Evolutionary conservation across 768 basidiomycete species (phyloP).

Genomic region (Suillus fuscotomentosus): DNA sequence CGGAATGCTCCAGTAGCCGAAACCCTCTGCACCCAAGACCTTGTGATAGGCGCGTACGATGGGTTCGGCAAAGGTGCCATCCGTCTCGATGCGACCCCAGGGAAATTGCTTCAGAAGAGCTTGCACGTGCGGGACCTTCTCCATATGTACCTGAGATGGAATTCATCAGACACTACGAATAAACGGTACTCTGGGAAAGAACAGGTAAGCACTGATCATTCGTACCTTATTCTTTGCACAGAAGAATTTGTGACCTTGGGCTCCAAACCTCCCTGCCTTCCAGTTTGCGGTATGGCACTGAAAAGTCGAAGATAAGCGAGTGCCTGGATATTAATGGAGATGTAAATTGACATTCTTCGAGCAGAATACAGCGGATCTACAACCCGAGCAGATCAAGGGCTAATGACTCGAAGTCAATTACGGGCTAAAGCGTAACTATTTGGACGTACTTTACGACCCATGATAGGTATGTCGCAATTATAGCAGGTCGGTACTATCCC

Average conservation of each 20-base stretch:
- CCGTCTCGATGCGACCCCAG: slow-evolving; percentile 42
- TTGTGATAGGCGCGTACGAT: slow-evolving; percentile 34
- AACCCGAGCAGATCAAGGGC: slow-evolving; percentile 28
- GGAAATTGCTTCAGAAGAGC: slow-evolving; percentile 37
- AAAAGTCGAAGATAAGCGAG: neutral
- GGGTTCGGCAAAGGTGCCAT: slow-evolving; percentile 36
- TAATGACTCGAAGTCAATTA: slow-evolving; percentile 7
- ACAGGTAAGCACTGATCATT: slow-evolving; percentile 1
- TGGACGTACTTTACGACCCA: slow-evolving; percentile 20
- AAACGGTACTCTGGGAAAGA: neutral
- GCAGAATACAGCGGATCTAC: slow-evolving; percentile 30
- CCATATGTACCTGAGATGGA: slow-evolving; percentile 34
- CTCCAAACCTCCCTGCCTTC: slow-evolving; percentile 29
- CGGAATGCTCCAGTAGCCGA: slow-evolving; percentile 41
- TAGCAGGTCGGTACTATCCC: slow-evolving; percentile 22
- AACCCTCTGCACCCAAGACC: slow-evolving; percentile 38
- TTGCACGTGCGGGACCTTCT: slow-evolving; percentile 31
- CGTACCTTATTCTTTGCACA: slow-evolving; percentile 35
- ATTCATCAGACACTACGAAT: neutral
- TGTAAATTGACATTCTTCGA: slow-evolving; percentile 21
- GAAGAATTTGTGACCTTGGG: slow-evolving; percentile 31
- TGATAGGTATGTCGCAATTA: slow-evolving; percentile 17
- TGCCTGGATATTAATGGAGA: neutral
- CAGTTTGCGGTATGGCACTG: slow-evolving; percentile 38
- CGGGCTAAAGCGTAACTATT: neutral